A percentile compares a stretch with the other conserved stretches of the same genome.
Evolutionary conservation across 352 stramenopile species (phyloP).

Genomic region (Phytophthora chlamydospora): DNA sequence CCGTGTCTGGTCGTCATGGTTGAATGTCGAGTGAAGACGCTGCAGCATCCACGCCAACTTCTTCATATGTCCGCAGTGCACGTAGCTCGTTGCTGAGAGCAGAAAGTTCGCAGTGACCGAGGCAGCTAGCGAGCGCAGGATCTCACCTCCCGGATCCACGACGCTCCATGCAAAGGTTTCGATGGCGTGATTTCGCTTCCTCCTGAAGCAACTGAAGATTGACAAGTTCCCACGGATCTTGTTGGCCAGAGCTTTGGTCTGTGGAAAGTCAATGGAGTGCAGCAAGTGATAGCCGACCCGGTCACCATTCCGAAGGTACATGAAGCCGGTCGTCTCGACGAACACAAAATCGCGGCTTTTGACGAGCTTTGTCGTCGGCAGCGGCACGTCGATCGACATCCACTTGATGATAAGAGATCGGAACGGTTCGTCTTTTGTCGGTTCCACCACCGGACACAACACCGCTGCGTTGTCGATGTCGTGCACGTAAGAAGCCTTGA

Average conservation of each 20-base stretch:
- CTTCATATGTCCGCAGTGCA: slow-evolving; percentile 45
- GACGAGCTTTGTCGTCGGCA: slow-evolving; percentile 9
- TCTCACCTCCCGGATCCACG: slow-evolving; percentile 28
- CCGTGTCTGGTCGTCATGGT: slow-evolving; percentile 4
- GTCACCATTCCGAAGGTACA: slow-evolving; percentile 11
- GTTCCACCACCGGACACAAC: slow-evolving; percentile 14
- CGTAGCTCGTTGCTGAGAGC: slow-evolving; percentile 23
- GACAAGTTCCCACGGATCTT: slow-evolving; percentile 29
- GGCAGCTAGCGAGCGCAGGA: slow-evolving; percentile 2
- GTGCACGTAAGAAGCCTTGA: slow-evolving; percentile 7
- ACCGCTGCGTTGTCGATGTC: slow-evolving; percentile 14
- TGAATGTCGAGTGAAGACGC: slow-evolving; percentile 1
- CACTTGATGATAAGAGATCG: slow-evolving; percentile 25
- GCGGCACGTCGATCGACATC: slow-evolving; percentile 21
- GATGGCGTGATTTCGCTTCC: slow-evolving; percentile 21
- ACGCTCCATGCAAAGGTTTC: slow-evolving; percentile 36
- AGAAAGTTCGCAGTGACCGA: slow-evolving; percentile 9
- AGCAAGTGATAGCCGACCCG: slow-evolving; percentile 35
- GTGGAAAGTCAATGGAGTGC: slow-evolving; percentile 33
- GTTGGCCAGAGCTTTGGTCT: slow-evolving; percentile 13
- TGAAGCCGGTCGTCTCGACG: slow-evolving; percentile 29
- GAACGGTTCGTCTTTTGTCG: slow-evolving; percentile 24
- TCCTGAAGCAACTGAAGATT: slow-evolving; percentile 33
- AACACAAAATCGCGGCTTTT: slow-evolving; percentile 28
- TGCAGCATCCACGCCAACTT: slow-evolving; percentile 44